These are phyloP conservation scores for Cyberlindnera lachancei DNA, from an alignment of 805 yeast genomes.

Conservation along the genomic window DNA sequence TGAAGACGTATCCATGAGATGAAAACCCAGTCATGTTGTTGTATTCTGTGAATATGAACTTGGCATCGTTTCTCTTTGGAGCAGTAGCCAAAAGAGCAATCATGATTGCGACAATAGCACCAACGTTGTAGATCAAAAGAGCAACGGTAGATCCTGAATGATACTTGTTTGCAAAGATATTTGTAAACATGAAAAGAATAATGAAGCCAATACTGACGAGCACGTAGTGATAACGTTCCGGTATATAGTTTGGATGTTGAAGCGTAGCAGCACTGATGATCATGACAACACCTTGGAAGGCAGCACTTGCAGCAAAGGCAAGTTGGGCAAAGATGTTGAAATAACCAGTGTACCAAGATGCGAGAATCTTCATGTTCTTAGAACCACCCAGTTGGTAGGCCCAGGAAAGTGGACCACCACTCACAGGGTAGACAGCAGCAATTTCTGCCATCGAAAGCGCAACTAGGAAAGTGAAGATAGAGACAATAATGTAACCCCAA, in stretches of 20 bases:
- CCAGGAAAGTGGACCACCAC: conserved; percentile 31
- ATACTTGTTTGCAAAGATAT: conserved; percentile 18
- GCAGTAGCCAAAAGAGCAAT: conserved; percentile 16
- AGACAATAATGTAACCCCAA: conserved; percentile 23
- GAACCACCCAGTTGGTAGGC: conserved; percentile 25
- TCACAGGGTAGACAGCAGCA: conserved; percentile 27
- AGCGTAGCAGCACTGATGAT: conserved; percentile 17
- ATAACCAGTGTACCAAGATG: conserved; percentile 27
- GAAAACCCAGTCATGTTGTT: conserved; percentile 18
- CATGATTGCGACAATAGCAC: conserved; percentile 16
- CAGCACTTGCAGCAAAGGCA: conserved; percentile 21
- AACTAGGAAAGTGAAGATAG: conserved; percentile 19
- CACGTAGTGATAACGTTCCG: conserved; percentile 18
- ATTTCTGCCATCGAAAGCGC: conserved; percentile 25
- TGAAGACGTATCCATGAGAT: conserved; percentile 21
- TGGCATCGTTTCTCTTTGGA: conserved; percentile 18
- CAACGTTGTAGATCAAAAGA: conserved; percentile 15
- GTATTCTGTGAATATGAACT: conserved; percentile 21
- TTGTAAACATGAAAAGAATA: conserved; percentile 16
- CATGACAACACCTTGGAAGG: conserved; percentile 21
- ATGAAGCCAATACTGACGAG: conserved; percentile 19
- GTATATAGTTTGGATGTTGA: conserved; percentile 11
- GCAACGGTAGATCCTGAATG: conserved; percentile 18
- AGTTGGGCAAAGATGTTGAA: conserved; percentile 23
- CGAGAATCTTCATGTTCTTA: conserved; percentile 16